Base-by-base conservation (phyloP, 179 eudicot species). In the Corrigiola litoralis region DNA sequence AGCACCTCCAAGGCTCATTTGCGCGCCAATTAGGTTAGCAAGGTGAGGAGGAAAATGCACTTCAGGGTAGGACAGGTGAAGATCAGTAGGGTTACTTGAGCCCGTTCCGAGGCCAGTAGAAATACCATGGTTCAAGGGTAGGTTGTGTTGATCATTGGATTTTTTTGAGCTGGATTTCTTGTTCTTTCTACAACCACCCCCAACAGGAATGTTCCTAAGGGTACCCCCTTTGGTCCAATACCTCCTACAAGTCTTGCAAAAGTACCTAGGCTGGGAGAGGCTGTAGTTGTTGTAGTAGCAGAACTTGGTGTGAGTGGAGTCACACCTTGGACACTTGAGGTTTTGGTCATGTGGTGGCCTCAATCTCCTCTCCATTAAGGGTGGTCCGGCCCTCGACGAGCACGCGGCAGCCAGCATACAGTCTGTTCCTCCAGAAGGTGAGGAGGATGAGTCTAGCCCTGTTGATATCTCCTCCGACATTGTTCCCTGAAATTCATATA, bases 211-310 rank as follows among this genome's bases (percentile, higher is more conserved):
- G 83, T 88, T 90, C 48, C 95, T 62, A 6, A 90, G 87, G 55
- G 92, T 85, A 10, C 97, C 97, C 0, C 97, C 92, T 68, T 85
- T 88, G 44, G 97, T 88, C 95, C 97, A 90, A 58, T 90, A 90
- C 70, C 95, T 72, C 47, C 97, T 66, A 65, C 97, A 90, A 23
- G 97, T 84, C 84, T 90, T 90, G 80, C 97, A 90, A 75, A 90
- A 90, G 88, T 88, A 88, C 37, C 97, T 61, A 1, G 97, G 97
- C 49, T 90, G 97, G 2, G 97, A 68, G 29, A 90, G 88, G 67
- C 92, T 85, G 66, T 90, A 90, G 80, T 90, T 90, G 90, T 90
- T 90, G 83, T 88, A 90, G 84, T 90, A 90, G 66, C 97, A 90
- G 70, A 90, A 90, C 47, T 90, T 90, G 80, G 97, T 90, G 83